Evolutionary conservation across 371 early-diverging fungal genomes (phyloP), one percentile per base, ranked within the genome.

Genomic region (Circinella umbellata): DNA sequence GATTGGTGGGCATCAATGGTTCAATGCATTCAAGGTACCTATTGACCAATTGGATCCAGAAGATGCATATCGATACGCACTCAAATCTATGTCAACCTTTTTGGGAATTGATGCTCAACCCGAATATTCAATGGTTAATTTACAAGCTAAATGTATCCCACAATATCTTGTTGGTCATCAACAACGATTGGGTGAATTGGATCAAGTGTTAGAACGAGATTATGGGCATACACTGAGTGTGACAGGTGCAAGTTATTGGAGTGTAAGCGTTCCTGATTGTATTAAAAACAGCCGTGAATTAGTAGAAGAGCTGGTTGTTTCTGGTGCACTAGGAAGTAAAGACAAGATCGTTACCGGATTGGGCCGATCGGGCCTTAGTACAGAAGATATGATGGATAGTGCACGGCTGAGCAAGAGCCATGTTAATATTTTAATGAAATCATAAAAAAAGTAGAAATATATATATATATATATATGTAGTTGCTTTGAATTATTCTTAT

Each of bases 251-350:
- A 91, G 93, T 20, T 96, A 94, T 72, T 75, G 87, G 49, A 96
- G 97, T 0, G 94, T 96, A 4, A 90, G 92, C 46, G 92, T 98
- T 4, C 96, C 96, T 46, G 95, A 96, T 72, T 94, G 95, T 71
- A 89, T 96, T 46, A 82, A 86, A 64, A 84, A 91, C 38, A 89
- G 94, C 3, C 80, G 89, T 18, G 88, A 90, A 62, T 81, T 94
- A 7, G 93, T 86, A 0, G 80, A 89, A 49, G 80, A 82, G 39
- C 70, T 86, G 17, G 20, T 87, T 20, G 77, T 74, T 1, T 69
- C 83, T 1, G 82, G 82, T 57, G 80, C 79, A 1, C 67, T 88
- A 15, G 83, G 80, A 15, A 67, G 73, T 10, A 66, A 73, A 42
- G 69, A 71, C 11, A 84, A 82, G 64, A 47, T 74, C 3, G 80